Percentiles rank a stretch among this genome's conserved stretches.
Evolutionary conservation across 257 asterid species (phyloP).

Genomic region (Ilex asprella): DNA sequence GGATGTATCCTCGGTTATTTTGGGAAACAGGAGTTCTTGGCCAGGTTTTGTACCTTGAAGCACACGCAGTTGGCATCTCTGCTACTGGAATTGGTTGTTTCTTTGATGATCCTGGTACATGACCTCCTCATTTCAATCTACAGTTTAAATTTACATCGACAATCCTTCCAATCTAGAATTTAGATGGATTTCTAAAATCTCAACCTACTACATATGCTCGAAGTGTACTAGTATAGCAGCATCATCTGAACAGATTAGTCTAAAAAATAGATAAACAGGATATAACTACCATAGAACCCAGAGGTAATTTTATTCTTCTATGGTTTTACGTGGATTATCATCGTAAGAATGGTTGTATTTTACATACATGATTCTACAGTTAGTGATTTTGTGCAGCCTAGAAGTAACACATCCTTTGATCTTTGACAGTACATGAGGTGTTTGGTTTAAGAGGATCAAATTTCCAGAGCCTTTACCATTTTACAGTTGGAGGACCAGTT

Average conservation of each 20-base stretch:
- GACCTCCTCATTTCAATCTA: constrained; percentile 3
- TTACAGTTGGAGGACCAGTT: constrained; percentile 82
- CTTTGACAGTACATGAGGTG: constrained; percentile 69
- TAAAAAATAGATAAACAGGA: too few relatives aligned
- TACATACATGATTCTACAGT: too few relatives aligned
- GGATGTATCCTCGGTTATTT: constrained; percentile 95
- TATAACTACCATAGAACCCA: too few relatives aligned
- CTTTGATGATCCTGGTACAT: constrained; percentile 87
- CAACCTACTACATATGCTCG: too few relatives aligned
- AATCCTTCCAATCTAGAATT: too few relatives aligned
- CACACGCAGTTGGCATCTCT: constrained; percentile 87
- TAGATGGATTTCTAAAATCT: too few relatives aligned
- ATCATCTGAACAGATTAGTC: too few relatives aligned
- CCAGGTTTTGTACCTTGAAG: constrained; percentile 87
- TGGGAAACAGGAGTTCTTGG: constrained; percentile 99
- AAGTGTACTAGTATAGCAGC: too few relatives aligned
- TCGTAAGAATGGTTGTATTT: too few relatives aligned
- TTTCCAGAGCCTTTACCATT: constrained; percentile 88
- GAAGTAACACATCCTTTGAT: neutral
- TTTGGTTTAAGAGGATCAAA: constrained; percentile 61
- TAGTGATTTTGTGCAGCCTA: too few relatives aligned
- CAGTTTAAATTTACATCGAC: neutral
- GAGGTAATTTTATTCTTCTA: too few relatives aligned
- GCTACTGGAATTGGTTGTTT: constrained; percentile 97
- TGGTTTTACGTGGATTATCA: too few relatives aligned